Percentiles rank a stretch among this genome's conserved stretches.
phyloP scores from a whole-genome alignment of 129 eudicot species.

The Mikania micrantha region DNA sequence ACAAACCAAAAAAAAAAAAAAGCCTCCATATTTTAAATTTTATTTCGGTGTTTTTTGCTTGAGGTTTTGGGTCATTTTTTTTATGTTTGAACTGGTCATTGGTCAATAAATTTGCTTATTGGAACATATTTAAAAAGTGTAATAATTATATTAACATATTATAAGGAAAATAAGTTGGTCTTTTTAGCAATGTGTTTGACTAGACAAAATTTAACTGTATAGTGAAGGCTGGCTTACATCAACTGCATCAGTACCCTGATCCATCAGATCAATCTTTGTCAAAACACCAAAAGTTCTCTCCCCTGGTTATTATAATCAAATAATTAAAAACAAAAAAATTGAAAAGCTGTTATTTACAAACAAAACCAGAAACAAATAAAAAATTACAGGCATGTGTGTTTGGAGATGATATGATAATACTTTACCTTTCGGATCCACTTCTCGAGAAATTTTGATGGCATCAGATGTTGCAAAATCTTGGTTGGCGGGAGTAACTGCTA shows the following conservation, averaged over 20 bases:
- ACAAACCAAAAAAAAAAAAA: not conserved
- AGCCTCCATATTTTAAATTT: too few species aligned
- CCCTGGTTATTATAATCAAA: constrained; percentile 40
- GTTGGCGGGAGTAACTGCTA: constrained; percentile 97
- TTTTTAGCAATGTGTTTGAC: too few species aligned
- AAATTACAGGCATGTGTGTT: not conserved
- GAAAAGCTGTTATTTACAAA: not conserved
- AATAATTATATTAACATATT: not conserved
- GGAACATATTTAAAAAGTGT: not conserved
- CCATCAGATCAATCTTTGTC: constrained; percentile 97
- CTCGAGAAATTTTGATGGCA: constrained; percentile 91
- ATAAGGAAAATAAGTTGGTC: not conserved
- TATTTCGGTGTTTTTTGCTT: not conserved
- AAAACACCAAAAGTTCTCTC: constrained; percentile 98
- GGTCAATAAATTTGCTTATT: not conserved
- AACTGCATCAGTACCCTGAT: constrained; percentile 98
- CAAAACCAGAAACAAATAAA: constrained; percentile 2
- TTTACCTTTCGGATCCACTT: constrained; percentile 94
- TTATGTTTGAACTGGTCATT: not conserved
- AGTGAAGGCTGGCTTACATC: constrained; percentile 51
- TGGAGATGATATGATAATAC: not conserved
- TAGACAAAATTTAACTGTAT: not conserved
- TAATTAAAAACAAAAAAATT: not conserved
- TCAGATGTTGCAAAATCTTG: constrained; percentile 99
- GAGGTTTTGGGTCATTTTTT: not conserved